Evolutionary conservation across 1,284 basidiomycete genomes (phyloP).

Genomic region (Ceratobasidium theobromae): DNA sequence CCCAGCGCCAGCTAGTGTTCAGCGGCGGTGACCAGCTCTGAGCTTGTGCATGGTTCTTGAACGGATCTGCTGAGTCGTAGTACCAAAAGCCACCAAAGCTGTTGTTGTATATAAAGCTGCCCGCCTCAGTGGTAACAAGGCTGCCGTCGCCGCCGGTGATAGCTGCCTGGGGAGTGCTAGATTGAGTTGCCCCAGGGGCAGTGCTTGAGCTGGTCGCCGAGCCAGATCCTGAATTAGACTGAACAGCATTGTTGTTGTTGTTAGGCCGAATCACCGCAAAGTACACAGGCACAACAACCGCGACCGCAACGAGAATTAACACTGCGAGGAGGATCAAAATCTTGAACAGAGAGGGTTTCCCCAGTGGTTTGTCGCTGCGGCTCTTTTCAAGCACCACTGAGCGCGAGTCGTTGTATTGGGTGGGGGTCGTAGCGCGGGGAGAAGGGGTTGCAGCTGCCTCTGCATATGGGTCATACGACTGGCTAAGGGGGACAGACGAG

Average conservation of each 20-base stretch:
- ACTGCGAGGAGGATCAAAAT: neutral
- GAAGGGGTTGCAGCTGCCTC: neutral
- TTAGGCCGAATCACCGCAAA: slow-evolving; percentile 34
- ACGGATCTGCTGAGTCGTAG: slow-evolving; percentile 68
- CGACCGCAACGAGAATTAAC: neutral
- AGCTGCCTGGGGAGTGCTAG: neutral
- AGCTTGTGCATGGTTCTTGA: slow-evolving; percentile 66
- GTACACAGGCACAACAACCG: slow-evolving; percentile 36
- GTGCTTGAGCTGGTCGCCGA: slow-evolving; percentile 17
- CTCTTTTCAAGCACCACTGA: too few relatives aligned
- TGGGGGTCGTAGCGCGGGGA: neutral
- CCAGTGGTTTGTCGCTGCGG: neutral
- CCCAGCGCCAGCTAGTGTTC: slow-evolving; percentile 71
- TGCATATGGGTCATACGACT: slow-evolving; percentile 7
- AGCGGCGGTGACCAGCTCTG: slow-evolving; percentile 75
- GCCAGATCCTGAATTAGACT: neutral
- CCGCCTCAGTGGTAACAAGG: slow-evolving; percentile 46
- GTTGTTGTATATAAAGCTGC: slow-evolving; percentile 50
- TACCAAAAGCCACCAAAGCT: slow-evolving; percentile 48
- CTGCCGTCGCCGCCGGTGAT: slow-evolving; percentile 46
- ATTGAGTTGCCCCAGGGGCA: neutral
- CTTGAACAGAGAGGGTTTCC: neutral
- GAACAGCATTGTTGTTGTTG: neutral
- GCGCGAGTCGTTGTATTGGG: neutral
- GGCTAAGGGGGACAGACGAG: slow-evolving; percentile 26